Conservation (phyloP, 306 rosid genomes). For the Potentilla sterilis region DNA sequence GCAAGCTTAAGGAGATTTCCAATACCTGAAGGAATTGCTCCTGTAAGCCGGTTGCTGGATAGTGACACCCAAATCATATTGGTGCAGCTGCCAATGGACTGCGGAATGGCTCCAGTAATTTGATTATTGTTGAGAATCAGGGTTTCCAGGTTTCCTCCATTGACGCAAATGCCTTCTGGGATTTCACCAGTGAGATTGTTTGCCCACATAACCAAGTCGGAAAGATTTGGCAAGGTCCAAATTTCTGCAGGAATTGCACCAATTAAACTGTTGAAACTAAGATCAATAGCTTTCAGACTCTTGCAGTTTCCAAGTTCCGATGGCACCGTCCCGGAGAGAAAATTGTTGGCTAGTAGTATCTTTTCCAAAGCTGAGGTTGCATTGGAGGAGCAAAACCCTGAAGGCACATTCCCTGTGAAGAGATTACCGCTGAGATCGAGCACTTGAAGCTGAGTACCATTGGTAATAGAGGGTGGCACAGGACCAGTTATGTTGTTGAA, state of each 20-base stretch:
- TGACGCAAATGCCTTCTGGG: slow-evolving; percentile 55
- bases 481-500: slow-evolving; percentile 66
- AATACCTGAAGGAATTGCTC: slow-evolving; percentile 57
- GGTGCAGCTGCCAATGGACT: slow-evolving; percentile 56
- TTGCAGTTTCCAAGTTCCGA: slow-evolving; percentile 53
- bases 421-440: slow-evolving; percentile 63
- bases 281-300: slow-evolving; percentile 49
- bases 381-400: slow-evolving; percentile 39
- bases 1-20: slow-evolving; percentile 54
- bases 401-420: slow-evolving; percentile 50
- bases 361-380: slow-evolving; percentile 39
- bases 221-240: slow-evolving; percentile 61
- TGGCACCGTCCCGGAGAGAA: slow-evolving; percentile 50
- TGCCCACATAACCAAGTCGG: slow-evolving; percentile 76
- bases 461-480: slow-evolving; percentile 50
- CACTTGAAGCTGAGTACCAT: slow-evolving; percentile 44
- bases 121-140: slow-evolving; percentile 61
- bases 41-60: slow-evolving; percentile 51
- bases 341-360: slow-evolving; percentile 53
- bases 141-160: slow-evolving; percentile 56
- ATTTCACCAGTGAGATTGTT: slow-evolving; percentile 55
- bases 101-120: slow-evolving; percentile 57
- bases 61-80: slow-evolving; percentile 67
- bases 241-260: slow-evolving; percentile 57
- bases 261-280: slow-evolving; percentile 62